These are phyloP conservation scores for Pichia californica DNA, from an alignment of 805 yeast species.

Conservation along the genomic window DNA sequence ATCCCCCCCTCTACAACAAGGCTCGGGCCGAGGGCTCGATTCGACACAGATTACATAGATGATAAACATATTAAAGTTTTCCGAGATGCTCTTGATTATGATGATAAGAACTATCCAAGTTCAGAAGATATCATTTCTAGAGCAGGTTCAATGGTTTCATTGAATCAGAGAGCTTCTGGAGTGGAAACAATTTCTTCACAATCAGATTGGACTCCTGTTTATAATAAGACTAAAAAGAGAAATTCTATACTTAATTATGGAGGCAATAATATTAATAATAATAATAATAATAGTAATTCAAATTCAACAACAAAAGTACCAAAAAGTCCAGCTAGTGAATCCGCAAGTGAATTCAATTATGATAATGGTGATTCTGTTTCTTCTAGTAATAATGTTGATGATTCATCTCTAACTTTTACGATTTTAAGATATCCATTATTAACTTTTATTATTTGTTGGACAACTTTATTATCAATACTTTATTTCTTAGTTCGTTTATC, in stretches of 20 bases:
- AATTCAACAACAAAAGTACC: not conserved
- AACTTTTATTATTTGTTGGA: conserved; percentile 47
- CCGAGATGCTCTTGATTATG: conserved; percentile 31
- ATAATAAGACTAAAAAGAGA: conserved; percentile 22
- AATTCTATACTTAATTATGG: not conserved
- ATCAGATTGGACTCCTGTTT: conserved; percentile 43
- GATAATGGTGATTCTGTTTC: not conserved
- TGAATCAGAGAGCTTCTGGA: not conserved
- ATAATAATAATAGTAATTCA: not conserved
- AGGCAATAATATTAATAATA: no score
- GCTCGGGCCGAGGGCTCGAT: no score
- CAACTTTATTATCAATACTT: conserved; percentile 38
- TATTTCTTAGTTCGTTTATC: conserved; percentile 51
- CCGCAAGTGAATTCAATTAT: not conserved
- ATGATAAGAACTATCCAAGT: conserved; percentile 18
- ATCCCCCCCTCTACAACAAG: no score
- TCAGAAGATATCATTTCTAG: not conserved
- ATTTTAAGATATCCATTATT: conserved; percentile 64
- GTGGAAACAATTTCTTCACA: conserved; percentile 30
- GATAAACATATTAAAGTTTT: conserved; percentile 31
- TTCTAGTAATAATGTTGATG: conserved; percentile 10
- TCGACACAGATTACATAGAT: conserved; percentile 21
- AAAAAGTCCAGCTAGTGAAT: conserved; percentile 5
- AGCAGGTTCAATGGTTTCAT: not conserved
- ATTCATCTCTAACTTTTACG: conserved; percentile 31